Percentiles rank a stretch among this genome's conserved stretches.
Conservation (phyloP, 331 rosid genomes). For the Malus hybrid region DNA sequence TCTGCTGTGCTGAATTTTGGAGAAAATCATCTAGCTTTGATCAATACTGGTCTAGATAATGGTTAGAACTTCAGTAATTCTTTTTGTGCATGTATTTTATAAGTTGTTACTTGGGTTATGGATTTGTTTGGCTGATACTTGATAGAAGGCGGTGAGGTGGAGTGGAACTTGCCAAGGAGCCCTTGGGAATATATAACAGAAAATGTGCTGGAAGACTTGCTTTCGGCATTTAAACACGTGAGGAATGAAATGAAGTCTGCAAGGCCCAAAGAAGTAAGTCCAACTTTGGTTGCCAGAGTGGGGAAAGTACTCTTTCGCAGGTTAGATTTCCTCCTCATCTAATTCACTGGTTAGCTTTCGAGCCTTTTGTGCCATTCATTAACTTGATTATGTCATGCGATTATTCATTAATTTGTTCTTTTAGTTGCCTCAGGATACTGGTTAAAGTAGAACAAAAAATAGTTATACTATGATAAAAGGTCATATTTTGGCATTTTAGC, state of each 20-base stretch:
- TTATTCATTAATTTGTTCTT: background rate
- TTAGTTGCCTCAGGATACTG: background rate
- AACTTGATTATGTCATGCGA: background rate
- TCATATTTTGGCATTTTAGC: background rate
- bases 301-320: conserved; percentile 41
- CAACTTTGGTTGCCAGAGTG: conserved; percentile 29
- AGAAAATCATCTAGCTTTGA: conserved; percentile 22
- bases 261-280: conserved; percentile 7
- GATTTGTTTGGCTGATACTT: background rate
- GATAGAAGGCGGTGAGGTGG: background rate
- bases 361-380: background rate
- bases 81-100: background rate
- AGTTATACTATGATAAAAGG: background rate
- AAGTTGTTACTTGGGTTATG: background rate
- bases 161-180: background rate
- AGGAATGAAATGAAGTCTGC: conserved; percentile 16
- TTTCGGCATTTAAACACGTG: conserved; percentile 15
- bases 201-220: conserved; percentile 24
- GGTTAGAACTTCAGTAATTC: conserved; percentile 4
- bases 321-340: conserved; percentile 4
- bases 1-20: background rate
- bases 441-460: background rate
- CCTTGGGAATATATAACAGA: conserved; percentile 28
- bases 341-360: background rate
- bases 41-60: conserved; percentile 3